Percentiles rank a stretch among this genome's conserved stretches.
Conservation (phyloP, 345 rosid genomes). For the Rhodamnia argentea region DNA sequence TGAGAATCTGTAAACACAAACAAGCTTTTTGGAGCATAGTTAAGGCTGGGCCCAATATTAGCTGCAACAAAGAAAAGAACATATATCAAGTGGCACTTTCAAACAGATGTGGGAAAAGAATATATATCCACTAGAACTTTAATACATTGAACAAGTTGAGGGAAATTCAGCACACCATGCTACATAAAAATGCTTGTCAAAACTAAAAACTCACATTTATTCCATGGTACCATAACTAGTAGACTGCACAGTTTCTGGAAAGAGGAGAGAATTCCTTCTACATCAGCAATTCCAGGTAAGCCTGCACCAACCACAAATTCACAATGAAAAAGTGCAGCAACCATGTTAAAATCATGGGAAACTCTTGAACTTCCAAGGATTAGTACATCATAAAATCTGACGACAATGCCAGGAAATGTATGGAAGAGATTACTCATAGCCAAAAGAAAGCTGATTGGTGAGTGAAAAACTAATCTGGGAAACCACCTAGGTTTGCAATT, state of each 20-base stretch:
- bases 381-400: not conserved
- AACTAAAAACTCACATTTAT: not conserved
- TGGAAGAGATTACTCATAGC: not conserved
- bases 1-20: slow-evolving; percentile 34
- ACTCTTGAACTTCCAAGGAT: not conserved
- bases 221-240: slow-evolving; percentile 78
- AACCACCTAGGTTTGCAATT: not conserved
- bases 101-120: not conserved
- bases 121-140: not conserved
- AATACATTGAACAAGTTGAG: not conserved
- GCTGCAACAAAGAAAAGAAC: slow-evolving; percentile 24
- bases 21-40: slow-evolving; percentile 35
- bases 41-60: slow-evolving; percentile 39
- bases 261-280: slow-evolving; percentile 40
- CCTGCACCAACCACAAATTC: slow-evolving; percentile 24
- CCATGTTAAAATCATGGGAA: not conserved
- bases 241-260: slow-evolving; percentile 69
- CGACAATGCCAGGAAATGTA: not conserved
- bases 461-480: not conserved
- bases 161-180: not conserved
- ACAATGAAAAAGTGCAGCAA: not conserved
- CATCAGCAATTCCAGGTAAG: slow-evolving; percentile 25
- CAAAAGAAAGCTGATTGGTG: not conserved
- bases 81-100: not conserved
- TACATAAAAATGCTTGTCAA: not conserved